phyloP scores from a whole-genome alignment of 140 eudicot genomes.

The Bidens hawaiensis region DNA sequence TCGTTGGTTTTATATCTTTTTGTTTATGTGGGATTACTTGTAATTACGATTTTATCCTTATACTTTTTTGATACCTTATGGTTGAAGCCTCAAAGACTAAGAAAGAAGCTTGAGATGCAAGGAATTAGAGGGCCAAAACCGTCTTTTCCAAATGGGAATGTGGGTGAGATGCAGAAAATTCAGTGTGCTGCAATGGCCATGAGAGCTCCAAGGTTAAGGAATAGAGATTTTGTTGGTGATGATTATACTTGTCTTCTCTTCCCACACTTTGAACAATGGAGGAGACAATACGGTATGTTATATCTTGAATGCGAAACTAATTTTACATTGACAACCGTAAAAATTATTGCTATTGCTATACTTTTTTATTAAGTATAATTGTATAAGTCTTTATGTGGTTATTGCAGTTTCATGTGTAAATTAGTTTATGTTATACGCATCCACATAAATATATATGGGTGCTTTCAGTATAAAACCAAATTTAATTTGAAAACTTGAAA shows the following conservation, averaged over 20 bases:
- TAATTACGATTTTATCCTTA: conserved; percentile 20
- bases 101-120: conserved; percentile 60
- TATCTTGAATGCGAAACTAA: no score
- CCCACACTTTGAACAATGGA: conserved; percentile 91
- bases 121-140: conserved; percentile 83
- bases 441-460: no score
- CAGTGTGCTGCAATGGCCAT: conserved; percentile 31
- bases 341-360: no score
- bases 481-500: no score
- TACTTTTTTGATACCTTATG: conserved; percentile 36
- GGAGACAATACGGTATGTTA: conserved; percentile 66
- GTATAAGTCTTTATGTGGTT: no score
- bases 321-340: no score
- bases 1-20: conserved; percentile 19
- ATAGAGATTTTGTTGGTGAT: conserved; percentile 61
- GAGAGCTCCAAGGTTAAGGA: conserved; percentile 13
- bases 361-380: no score
- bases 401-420: no score
- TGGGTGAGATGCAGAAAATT: conserved; percentile 74
- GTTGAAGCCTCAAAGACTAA: conserved; percentile 41
- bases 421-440: no score
- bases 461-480: no score
- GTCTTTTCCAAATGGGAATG: conserved; percentile 61
- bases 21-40: conserved; percentile 13
- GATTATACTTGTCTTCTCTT: conserved; percentile 71